Evolutionary conservation across 2,329 filamentous ascomycete genomes (phyloP).

Genomic region (Penicillium sp.): DNA sequence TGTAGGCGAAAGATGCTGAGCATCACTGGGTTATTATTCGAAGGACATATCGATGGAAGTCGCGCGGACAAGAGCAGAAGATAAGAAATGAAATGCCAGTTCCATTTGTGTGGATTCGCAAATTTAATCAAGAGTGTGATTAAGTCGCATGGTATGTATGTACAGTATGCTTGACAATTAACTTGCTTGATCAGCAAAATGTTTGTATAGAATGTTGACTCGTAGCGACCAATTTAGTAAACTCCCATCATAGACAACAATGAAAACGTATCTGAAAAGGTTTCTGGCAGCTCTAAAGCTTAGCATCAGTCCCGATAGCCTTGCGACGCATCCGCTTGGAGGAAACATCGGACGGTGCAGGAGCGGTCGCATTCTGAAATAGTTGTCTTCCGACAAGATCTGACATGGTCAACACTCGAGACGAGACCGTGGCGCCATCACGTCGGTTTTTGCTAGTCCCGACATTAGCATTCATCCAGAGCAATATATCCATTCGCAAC

Average conservation of each 20-base stretch:
- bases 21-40: not conserved
- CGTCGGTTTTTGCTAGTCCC: conserved; percentile 68
- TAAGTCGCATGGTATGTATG: too few relatives aligned
- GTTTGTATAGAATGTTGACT: too few relatives aligned
- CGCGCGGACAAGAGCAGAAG: too few relatives aligned
- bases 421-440: conserved; percentile 85
- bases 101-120: too few relatives aligned
- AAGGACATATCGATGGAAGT: not conserved
- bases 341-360: conserved; percentile 28
- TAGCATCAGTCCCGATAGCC: conserved; percentile 32
- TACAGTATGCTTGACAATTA: not conserved
- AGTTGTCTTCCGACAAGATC: conserved; percentile 66
- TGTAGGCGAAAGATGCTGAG: conserved; percentile 14
- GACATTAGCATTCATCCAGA: not conserved
- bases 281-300: conserved; percentile 18
- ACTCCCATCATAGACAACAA: too few relatives aligned
- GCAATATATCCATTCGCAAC: conserved; percentile 11
- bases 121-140: too few relatives aligned
- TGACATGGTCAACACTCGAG: conserved; percentile 69
- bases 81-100: too few relatives aligned
- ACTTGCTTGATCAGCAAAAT: not conserved
- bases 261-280: not conserved
- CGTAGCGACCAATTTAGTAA: too few relatives aligned
- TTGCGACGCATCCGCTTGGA: conserved; percentile 35
- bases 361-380: conserved; percentile 45